Evolutionary conservation across 305 asterid genomes (phyloP), one percentile per base, ranked within the genome.

Genomic region (Euphrasia arctica): DNA sequence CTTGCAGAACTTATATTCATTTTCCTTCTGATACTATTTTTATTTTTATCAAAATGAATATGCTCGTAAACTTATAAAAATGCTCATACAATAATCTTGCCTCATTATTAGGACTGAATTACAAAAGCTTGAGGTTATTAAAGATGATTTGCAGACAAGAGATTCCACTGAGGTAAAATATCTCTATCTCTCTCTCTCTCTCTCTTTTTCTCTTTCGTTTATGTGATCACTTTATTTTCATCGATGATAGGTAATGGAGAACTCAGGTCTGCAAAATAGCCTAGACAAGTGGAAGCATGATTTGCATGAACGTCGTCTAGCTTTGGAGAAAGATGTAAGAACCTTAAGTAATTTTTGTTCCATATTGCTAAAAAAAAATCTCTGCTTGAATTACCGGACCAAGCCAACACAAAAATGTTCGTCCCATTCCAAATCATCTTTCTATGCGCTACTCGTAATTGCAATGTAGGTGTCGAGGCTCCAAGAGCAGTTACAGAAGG

Each of bases 301-400:
- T 68, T 68, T 91, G 82, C 83, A 66, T 50, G 88, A 83, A 70
- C 88, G 80, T 18, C 96, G 94, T 55, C 66, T 80, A 63, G 84
- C 81, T 78, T 97, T 94, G 68, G 95, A 88, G 80, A 82, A 84
- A 77, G 97, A 94, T 63, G 99, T 94, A 84, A 66, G 85, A 60
- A 64, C 71, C 9, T 39, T 39, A 70, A 58, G 13, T 14, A 43
- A n/a, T 4, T 39, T 39, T 8, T 39, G 45, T 8, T 39, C 45
- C 12, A 39, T 39, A 7, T 36, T 36, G 42, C 9, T 36, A 43
- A 43, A 43, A 43, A 9, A 25, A 25, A 25, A 25, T 25, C 27
- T 43, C 4, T 45, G 18, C 14, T 45, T 10, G 14, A 45, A 45
- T 10, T n/a, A 12, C 51, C 18, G 0, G 49, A 12, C 8, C 49